phyloP scores from a whole-genome alignment of 2,329 filamentous ascomycete genomes.

The Penicillium psychrosexuale region DNA sequence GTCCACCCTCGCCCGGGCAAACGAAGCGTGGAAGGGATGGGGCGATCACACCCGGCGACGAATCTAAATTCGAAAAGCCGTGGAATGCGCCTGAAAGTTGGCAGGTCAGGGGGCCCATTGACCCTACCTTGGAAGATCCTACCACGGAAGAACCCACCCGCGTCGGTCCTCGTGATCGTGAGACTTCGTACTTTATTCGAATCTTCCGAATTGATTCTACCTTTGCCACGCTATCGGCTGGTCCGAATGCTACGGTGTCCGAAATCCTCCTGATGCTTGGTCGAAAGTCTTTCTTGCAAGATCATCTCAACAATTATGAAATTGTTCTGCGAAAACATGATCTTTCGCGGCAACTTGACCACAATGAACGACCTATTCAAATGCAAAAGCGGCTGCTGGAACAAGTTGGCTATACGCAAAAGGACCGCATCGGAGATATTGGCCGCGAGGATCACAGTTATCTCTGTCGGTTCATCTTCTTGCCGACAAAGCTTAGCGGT shows the following conservation, averaged over 20 bases:
- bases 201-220: conserved; percentile 93
- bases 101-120: conserved; percentile 69
- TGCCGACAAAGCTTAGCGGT: conserved; percentile 83
- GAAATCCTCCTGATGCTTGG: conserved; percentile 88
- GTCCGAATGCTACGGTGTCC: conserved; percentile 76
- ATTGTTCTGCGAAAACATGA: conserved; percentile 94
- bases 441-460: conserved; percentile 97
- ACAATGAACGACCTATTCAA: conserved; percentile 75
- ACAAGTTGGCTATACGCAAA: conserved; percentile 84
- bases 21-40: conserved; percentile 37
- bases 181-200: conserved; percentile 82
- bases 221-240: conserved; percentile 85
- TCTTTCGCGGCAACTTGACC: conserved; percentile 73
- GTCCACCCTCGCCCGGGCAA: conserved; percentile 67
- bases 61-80: conserved; percentile 12
- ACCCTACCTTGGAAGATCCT: conserved; percentile 19
- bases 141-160: background rate
- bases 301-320: conserved; percentile 89
- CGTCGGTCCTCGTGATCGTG: conserved; percentile 56
- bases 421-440: conserved; percentile 85
- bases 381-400: conserved; percentile 90
- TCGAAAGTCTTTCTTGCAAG: conserved; percentile 89
- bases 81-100: conserved; percentile 98
- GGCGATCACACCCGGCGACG: conserved; percentile 28
- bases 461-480: conserved; percentile 90